Percentiles rank a stretch among this genome's conserved stretches.
Conservation (phyloP, 208 protist species). For the Leishmania turanica region DNA sequence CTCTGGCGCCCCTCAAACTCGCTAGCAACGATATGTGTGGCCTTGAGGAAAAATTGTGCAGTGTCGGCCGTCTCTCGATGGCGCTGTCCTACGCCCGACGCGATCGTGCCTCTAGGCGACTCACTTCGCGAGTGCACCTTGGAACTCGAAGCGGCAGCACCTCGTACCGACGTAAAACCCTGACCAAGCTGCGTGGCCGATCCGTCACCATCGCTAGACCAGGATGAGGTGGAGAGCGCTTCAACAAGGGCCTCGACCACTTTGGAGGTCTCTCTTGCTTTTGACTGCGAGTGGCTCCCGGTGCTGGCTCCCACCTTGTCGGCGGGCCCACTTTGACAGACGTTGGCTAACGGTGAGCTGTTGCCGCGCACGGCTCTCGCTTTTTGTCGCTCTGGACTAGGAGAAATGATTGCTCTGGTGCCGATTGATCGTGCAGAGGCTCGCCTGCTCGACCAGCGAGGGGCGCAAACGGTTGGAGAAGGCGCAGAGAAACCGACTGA, state of each 20-base stretch:
- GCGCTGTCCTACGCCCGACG: neutral
- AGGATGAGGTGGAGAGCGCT: constrained; percentile 72
- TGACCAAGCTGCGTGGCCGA: neutral
- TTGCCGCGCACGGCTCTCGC: neutral
- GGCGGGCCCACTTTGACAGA: neutral
- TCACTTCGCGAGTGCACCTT: neutral
- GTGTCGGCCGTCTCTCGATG: neutral
- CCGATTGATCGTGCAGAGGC: neutral
- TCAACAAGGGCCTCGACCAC: constrained; percentile 47
- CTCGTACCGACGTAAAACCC: too few species aligned
- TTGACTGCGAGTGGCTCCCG: neutral
- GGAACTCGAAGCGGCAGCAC: neutral
- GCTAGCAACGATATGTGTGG: constrained; percentile 15
- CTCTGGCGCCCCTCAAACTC: constrained; percentile 30
- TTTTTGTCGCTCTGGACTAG: constrained; percentile 7
- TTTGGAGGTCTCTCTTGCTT: neutral
- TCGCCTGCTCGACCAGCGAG: neutral
- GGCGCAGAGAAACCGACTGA: neutral
- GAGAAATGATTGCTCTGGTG: constrained; percentile 1
- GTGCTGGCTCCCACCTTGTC: neutral
- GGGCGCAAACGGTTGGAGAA: neutral
- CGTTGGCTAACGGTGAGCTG: neutral
- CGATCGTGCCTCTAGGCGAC: neutral
- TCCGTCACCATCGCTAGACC: constrained; percentile 36
- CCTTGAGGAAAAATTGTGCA: constrained; percentile 17